Percentiles rank a stretch among this genome's conserved stretches.
Evolutionary conservation across 495 filamentous ascomycete genomes (phyloP).

Genomic region (Xylaria telfairii): DNA sequence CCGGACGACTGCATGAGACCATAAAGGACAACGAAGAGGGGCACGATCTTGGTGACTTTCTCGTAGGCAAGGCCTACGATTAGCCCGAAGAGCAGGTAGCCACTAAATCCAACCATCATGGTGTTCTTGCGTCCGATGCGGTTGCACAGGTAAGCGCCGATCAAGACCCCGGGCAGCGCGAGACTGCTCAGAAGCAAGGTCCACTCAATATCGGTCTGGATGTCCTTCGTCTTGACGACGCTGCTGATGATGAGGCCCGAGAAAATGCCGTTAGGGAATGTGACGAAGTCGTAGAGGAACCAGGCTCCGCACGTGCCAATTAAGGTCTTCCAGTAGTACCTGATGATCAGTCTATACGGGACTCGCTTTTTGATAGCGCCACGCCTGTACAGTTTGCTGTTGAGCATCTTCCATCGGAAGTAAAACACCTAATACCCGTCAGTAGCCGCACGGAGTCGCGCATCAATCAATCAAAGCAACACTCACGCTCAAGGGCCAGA

Average conservation of each 20-base stretch:
- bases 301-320: conserved; percentile 57
- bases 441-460: neutral
- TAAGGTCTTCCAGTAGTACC: conserved; percentile 57
- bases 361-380: conserved; percentile 55
- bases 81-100: conserved; percentile 59
- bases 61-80: conserved; percentile 59
- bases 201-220: conserved; percentile 46
- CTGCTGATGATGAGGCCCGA: conserved; percentile 55
- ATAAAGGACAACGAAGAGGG: conserved; percentile 62
- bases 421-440: conserved; percentile 42
- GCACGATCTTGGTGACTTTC: conserved; percentile 55
- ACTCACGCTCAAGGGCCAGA: conserved; percentile 50
- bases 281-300: conserved; percentile 60
- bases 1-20: conserved; percentile 58
- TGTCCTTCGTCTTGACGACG: conserved; percentile 47
- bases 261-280: conserved; percentile 58
- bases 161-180: conserved; percentile 55
- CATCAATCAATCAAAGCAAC: neutral
- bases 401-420: conserved; percentile 60
- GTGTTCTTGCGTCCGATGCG: conserved; percentile 54
- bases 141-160: conserved; percentile 57
- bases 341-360: conserved; percentile 51
- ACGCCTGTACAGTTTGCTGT: conserved; percentile 56
- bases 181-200: conserved; percentile 55
- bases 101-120: conserved; percentile 62